Percentiles rank a stretch among this genome's conserved stretches.
Evolutionary conservation across 371 early-diverging fungal genomes (phyloP).

Genomic region (Syncephalis plumigaleata): DNA sequence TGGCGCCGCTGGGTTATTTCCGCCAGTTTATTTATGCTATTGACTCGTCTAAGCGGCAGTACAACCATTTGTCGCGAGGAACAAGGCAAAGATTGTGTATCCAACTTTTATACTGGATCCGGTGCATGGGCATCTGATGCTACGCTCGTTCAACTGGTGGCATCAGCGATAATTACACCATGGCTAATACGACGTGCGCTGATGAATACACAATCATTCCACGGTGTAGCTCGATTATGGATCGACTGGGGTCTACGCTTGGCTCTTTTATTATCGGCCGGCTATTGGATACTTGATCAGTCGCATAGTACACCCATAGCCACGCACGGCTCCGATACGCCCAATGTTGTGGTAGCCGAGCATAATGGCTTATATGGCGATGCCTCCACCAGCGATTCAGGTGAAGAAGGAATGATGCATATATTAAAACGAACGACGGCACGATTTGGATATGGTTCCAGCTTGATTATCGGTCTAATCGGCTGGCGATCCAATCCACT

Average conservation of each 20-base stretch:
- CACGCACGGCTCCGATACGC: no score
- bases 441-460: constrained; percentile 23
- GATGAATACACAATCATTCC: constrained; percentile 9
- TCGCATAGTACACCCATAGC: no score
- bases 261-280: constrained; percentile 26
- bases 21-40: constrained; percentile 24
- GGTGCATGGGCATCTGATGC: neutral
- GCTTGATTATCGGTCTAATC: constrained; percentile 18
- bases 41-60: constrained; percentile 32
- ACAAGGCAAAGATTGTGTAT: constrained; percentile 53
- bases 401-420: no score
- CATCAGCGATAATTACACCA: constrained; percentile 15
- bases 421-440: constrained; percentile 20
- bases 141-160: constrained; percentile 5
- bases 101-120: constrained; percentile 39
- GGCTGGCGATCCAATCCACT: constrained; percentile 26
- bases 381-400: no score
- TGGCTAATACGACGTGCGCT: constrained; percentile 13
- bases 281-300: constrained; percentile 23
- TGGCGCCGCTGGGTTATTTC: constrained; percentile 14
- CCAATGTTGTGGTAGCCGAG: no score
- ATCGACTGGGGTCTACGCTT: constrained; percentile 19
- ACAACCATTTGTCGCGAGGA: constrained; percentile 83
- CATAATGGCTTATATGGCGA: no score
- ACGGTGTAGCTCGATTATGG: constrained; percentile 16